Conservation (phyloP, 2,329 filamentous ascomycete species). For the Gremmenia infestans region DNA sequence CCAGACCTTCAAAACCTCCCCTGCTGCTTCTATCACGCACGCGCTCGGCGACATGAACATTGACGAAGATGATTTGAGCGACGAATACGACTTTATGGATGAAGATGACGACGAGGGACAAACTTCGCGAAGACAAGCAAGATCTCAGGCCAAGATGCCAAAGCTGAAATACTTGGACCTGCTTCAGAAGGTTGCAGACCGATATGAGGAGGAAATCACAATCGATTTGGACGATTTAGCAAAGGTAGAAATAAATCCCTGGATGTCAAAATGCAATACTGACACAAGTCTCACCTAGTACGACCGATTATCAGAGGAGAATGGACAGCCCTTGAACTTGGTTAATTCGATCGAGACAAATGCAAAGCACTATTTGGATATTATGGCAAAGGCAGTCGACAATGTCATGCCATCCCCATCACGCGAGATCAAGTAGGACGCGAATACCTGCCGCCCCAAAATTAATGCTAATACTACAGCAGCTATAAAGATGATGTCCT, state of each 20-base stretch:
- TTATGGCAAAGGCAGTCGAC: constrained; percentile 84
- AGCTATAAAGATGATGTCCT: constrained; percentile 97
- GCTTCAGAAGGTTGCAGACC: constrained; percentile 81
- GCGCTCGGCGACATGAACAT: constrained; percentile 82
- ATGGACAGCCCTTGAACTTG: constrained; percentile 52
- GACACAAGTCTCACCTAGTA: constrained; percentile 42
- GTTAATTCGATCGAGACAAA: constrained; percentile 85
- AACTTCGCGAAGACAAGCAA: constrained; percentile 39
- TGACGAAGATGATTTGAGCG: constrained; percentile 78
- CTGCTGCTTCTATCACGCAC: constrained; percentile 66
- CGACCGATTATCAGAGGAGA: constrained; percentile 65
- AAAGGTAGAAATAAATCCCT: constrained; percentile 54
- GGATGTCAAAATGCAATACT: background rate
- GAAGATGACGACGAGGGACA: constrained; percentile 58
- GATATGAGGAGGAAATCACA: constrained; percentile 68
- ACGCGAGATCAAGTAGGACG: constrained; percentile 65
- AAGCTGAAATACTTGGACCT: constrained; percentile 85
- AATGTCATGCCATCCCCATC: constrained; percentile 75
- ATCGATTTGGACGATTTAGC: constrained; percentile 88
- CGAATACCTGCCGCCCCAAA: constrained; percentile 6
- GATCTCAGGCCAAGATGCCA: constrained; percentile 48
- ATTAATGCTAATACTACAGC: constrained; percentile 20
- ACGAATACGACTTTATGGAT: constrained; percentile 92
- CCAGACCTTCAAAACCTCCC: constrained; percentile 77
- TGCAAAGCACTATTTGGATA: constrained; percentile 91